A percentile compares a stretch with the other conserved stretches of the same genome.
phyloP scores from a whole-genome alignment of 495 filamentous ascomycete genomes.

The Trichoderma erinaceum region DNA sequence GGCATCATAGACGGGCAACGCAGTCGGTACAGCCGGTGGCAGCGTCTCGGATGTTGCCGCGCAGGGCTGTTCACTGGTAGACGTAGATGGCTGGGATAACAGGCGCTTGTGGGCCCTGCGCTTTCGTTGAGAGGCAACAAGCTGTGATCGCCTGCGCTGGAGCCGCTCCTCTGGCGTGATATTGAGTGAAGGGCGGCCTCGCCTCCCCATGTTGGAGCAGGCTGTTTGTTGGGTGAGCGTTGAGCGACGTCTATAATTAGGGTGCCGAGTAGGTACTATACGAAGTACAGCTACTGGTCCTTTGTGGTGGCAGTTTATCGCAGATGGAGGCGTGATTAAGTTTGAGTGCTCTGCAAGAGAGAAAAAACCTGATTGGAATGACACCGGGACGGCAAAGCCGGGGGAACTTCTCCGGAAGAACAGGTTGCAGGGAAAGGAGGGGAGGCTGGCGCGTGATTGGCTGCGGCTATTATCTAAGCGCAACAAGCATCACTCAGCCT shows the following conservation, averaged over 20 bases:
- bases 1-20: background rate
- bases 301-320: too few species aligned
- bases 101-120: conserved; percentile 11
- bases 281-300: too few species aligned
- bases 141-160: background rate
- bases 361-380: too few species aligned
- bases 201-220: background rate
- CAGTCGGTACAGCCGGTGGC: background rate
- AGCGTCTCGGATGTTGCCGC: background rate
- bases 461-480: background rate
- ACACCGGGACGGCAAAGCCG: background rate
- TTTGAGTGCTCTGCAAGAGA: too few species aligned
- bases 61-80: background rate
- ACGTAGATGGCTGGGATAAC: background rate
- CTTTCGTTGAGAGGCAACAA: background rate
- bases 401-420: background rate
- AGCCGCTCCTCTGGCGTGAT: conserved; percentile 4
- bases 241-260: background rate
- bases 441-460: background rate
- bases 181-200: conserved; percentile 1
- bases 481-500: background rate
- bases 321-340: too few species aligned
- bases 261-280: too few species aligned
- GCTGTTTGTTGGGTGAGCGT: background rate
- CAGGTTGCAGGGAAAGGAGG: background rate